phyloP scores from a whole-genome alignment of 2,329 filamentous ascomycete genomes.

The Magnaporthiopsis rhizophila region DNA sequence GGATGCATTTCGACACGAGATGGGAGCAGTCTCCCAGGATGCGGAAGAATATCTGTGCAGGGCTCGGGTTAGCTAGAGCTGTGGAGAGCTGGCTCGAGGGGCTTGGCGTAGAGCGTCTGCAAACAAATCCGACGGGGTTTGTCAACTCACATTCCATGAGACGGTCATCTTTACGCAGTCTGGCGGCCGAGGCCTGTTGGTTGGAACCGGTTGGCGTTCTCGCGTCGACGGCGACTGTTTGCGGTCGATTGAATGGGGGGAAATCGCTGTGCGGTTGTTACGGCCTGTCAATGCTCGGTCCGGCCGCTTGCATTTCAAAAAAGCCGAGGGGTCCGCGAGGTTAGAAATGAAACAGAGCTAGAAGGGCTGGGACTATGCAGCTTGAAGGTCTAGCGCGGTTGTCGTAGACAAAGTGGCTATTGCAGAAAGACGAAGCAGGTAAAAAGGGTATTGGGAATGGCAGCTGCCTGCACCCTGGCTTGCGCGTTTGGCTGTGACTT shows the following conservation, averaged over 20 bases:
- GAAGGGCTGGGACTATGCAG: neutral
- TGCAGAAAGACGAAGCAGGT: too few relatives aligned
- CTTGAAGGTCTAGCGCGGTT: neutral
- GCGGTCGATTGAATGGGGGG: neutral
- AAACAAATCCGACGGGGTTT: neutral
- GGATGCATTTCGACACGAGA: constrained; percentile 76
- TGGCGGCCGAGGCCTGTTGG: neutral
- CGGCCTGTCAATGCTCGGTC: neutral
- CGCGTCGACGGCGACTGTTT: neutral
- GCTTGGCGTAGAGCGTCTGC: neutral
- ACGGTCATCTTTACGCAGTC: constrained; percentile 1
- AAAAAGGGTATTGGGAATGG: too few relatives aligned
- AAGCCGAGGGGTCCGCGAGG: neutral
- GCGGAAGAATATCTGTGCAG: constrained; percentile 54
- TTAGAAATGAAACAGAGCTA: neutral
- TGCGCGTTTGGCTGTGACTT: too few relatives aligned
- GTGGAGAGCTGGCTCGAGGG: neutral
- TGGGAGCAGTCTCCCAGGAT: constrained; percentile 80
- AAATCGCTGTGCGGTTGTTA: neutral
- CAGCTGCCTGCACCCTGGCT: too few relatives aligned
- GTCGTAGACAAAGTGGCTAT: neutral
- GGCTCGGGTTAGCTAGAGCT: neutral
- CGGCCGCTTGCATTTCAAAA: neutral
- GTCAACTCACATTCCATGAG: constrained; percentile 4
- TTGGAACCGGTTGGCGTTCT: neutral